Base-by-base conservation (phyloP, 108 stramenopile genomes). In the Skeletonema marinoi region DNA sequence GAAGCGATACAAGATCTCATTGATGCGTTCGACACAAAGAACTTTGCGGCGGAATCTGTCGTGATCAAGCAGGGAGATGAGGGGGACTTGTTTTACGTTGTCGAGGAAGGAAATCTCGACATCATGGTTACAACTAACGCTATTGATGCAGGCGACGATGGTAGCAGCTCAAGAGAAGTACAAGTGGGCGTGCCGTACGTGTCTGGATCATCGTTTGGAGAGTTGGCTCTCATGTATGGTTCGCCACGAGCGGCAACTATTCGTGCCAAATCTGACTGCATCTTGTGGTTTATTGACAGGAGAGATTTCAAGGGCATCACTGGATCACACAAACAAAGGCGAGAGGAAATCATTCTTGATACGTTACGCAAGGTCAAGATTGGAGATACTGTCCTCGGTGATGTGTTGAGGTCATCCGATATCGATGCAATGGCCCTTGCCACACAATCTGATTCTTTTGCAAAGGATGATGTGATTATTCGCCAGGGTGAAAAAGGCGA, bases 191-290 rank as follows among this genome's bases (percentile, higher is more conserved):
- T 78, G 19, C 81, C 88, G 32, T 85, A 87, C 21, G 71, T 72
- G 19, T 75, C 90, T n/a, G 90, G 88, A 11, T 73, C 66, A 10
- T 84, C 83, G 11, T 96, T 96, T 71, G 93, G 92, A 32, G 93
- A 93, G 71, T 75, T 96, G 35, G 91, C 92, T 6, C 71, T 96
- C 36, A 77, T 96, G 74, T 96, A 92, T 66, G 93, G 92, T 38
- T 93, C 89, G 60, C 95, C 98, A 7, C 89, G 97, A 14, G 95
- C 94, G 42, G 98, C 97, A 46, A 93, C 96, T 66, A 93, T 97
- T 68, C 84, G 88, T 65, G 94, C 96, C 11, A 78, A 82, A 16
- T 73, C 79, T 7, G 91, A 86, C 38, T 83, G 86, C 62, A 78
- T 78, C n/a, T 65, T 96, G 11, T 98, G 94, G 88, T 89, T 81